Conservation (phyloP, 1,284 basidiomycete species). For the Tilletia walkeri region DNA sequence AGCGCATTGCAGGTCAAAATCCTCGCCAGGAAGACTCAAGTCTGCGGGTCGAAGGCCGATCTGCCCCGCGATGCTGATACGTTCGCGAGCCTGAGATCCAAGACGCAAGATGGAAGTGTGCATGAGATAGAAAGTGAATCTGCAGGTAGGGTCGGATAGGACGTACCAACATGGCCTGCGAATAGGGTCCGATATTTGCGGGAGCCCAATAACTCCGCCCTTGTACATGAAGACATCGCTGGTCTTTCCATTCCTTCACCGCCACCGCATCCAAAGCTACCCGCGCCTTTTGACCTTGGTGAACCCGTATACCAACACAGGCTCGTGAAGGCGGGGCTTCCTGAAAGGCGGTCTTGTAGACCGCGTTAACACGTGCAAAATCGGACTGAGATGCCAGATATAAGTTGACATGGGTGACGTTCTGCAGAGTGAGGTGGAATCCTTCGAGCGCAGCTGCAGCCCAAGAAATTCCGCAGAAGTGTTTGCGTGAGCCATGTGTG, state of each 20-base stretch:
- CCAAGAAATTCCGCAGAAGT: background rate
- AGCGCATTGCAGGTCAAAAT: conserved; percentile 65
- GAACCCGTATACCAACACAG: conserved; percentile 66
- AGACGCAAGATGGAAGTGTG: background rate
- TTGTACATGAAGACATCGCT: conserved; percentile 82
- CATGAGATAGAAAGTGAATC: background rate
- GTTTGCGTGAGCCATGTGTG: background rate
- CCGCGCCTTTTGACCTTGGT: background rate
- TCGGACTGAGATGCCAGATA: conserved; percentile 64
- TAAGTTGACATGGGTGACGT: conserved; percentile 72
- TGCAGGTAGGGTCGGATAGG: background rate
- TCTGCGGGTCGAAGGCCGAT: conserved; percentile 81
- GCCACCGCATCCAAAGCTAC: background rate
- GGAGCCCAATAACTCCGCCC: conserved; percentile 96
- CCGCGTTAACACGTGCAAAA: conserved; percentile 51
- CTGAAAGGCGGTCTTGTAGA: conserved; percentile 80
- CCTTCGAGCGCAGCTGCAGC: no score
- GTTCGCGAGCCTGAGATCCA: conserved; percentile 65
- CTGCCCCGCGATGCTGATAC: conserved; percentile 86
- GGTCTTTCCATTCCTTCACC: background rate
- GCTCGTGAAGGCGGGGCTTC: conserved; percentile 88
- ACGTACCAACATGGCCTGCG: conserved; percentile 79
- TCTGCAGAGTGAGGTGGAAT: conserved; percentile 1
- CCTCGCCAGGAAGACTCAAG: conserved; percentile 65
- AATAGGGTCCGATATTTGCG: conserved; percentile 98